Conservation (phyloP, 345 rosid genomes). For the Gynandropsis gynandra region DNA sequence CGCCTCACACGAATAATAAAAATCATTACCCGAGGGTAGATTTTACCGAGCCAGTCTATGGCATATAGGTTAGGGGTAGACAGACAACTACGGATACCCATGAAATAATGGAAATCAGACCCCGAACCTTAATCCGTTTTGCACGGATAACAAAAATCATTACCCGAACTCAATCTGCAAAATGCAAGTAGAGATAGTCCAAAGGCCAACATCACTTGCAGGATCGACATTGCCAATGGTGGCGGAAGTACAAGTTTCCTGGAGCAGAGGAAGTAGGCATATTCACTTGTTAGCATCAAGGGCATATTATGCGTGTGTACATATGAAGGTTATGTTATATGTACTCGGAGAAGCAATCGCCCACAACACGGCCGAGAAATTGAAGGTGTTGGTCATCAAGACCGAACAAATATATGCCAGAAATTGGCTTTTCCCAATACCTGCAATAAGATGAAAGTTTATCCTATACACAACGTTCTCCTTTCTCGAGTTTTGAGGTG, state of each 20-base stretch:
- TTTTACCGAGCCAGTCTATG: too few species aligned
- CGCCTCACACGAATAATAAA: too few species aligned
- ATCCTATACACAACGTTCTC: conserved; percentile 58
- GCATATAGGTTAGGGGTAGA: too few species aligned
- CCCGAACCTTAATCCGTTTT: too few species aligned
- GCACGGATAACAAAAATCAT: too few species aligned
- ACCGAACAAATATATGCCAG: conserved; percentile 70
- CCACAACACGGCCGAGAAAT: conserved; percentile 85
- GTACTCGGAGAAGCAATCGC: conserved; percentile 83
- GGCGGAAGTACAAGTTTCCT: conserved; percentile 59
- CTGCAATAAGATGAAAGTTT: conserved; percentile 67
- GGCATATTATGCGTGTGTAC: neutral
- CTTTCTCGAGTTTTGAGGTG: conserved; percentile 51
- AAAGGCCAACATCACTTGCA: conserved; percentile 53
- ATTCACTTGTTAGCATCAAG: neutral
- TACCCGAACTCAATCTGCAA: too few species aligned
- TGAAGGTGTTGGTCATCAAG: conserved; percentile 78
- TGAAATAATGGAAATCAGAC: too few species aligned
- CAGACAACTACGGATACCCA: too few species aligned
- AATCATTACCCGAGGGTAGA: too few species aligned
- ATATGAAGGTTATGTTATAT: neutral
- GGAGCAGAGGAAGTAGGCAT: conserved; percentile 2
- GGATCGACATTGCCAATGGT: conserved; percentile 53
- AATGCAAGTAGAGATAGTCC: too few species aligned
- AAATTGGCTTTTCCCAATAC: conserved; percentile 64